These are phyloP conservation scores for Pseudozyma sp. DNA, from an alignment of 1,284 basidiomycete genomes.

Conservation along the genomic window DNA sequence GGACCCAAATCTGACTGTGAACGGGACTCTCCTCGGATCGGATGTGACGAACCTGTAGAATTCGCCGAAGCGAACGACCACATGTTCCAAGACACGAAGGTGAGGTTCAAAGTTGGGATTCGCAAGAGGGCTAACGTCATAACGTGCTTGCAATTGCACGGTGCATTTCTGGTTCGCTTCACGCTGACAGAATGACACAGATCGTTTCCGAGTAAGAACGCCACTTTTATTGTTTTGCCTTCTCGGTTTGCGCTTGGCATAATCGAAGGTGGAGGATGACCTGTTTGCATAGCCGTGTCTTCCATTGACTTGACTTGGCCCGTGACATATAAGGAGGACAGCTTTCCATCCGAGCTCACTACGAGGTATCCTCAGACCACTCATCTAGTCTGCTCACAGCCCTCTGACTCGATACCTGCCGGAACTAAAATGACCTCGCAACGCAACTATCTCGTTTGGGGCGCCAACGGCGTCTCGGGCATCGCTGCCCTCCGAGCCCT, in stretches of 20 bases:
- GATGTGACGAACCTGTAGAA: neutral
- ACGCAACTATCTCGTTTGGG: slow-evolving; percentile 40
- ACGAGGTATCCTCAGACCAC: too few species aligned
- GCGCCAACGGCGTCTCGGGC: slow-evolving; percentile 44
- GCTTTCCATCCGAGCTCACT: too few species aligned
- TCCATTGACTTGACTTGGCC: too few species aligned
- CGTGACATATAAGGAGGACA: neutral
- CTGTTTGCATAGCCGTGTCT: slow-evolving; percentile 5
- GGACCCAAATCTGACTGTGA: neutral
- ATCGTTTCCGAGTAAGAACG: neutral
- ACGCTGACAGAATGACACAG: neutral
- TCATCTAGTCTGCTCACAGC: neutral
- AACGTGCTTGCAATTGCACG: too few species aligned
- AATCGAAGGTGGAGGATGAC: slow-evolving; percentile 1
- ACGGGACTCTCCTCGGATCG: neutral
- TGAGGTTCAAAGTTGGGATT: neutral
- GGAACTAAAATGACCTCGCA: slow-evolving; percentile 17
- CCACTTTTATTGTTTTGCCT: neutral
- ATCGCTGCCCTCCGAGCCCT: slow-evolving; percentile 43
- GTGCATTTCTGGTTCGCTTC: neutral
- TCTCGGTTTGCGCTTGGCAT: neutral
- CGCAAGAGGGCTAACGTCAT: neutral
- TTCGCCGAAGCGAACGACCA: neutral
- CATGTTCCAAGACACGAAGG: neutral
- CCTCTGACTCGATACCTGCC: neutral